These are phyloP conservation scores for Paramyrothecium sp. DNA, from an alignment of 2,329 filamentous ascomycete species.

Conservation along the genomic window DNA sequence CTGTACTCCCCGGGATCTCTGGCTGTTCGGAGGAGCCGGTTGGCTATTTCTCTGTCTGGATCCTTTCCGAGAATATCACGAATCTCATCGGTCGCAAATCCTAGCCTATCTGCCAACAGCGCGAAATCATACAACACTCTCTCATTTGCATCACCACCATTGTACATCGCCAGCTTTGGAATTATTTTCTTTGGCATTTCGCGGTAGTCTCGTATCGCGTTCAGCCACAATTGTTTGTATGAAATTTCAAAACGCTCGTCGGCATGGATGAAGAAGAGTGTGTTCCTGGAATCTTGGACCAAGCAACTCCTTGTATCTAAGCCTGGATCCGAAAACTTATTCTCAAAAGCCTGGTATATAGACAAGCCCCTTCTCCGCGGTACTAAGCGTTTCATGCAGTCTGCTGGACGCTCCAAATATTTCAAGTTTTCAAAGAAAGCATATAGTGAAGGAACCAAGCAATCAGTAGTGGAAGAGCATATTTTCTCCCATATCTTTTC, in stretches of 20 bases:
- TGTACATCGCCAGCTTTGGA: conserved; percentile 3
- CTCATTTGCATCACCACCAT: conserved; percentile 6
- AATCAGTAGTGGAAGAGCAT: conserved; percentile 13
- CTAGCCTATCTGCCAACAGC: conserved; percentile 5
- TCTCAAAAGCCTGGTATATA: conserved; percentile 4
- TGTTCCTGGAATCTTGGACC: conserved; percentile 6
- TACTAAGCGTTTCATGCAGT: conserved; percentile 9
- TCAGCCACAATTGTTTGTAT: conserved; percentile 10
- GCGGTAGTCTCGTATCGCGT: conserved; percentile 7
- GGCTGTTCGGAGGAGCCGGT: conserved; percentile 3
- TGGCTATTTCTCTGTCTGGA: conserved; percentile 6
- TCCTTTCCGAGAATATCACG: conserved; percentile 1
- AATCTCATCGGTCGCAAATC: conserved; percentile 9
- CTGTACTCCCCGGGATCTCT: conserved; percentile 3
- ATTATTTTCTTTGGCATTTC: conserved; percentile 6
- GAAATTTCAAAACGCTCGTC: conserved; percentile 6
- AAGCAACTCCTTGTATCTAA: conserved; percentile 1
- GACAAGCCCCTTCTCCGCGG: not conserved
- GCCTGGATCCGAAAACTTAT: not conserved
- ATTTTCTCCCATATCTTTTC: conserved; percentile 25
- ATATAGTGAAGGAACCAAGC: conserved; percentile 30
- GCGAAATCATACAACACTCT: conserved; percentile 7
- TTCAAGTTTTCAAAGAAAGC: conserved; percentile 35
- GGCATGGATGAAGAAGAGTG: not conserved
- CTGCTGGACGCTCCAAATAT: conserved; percentile 23